These are phyloP conservation scores for Rhodocollybia butyracea DNA, from an alignment of 768 basidiomycete species.

Conservation along the genomic window DNA sequence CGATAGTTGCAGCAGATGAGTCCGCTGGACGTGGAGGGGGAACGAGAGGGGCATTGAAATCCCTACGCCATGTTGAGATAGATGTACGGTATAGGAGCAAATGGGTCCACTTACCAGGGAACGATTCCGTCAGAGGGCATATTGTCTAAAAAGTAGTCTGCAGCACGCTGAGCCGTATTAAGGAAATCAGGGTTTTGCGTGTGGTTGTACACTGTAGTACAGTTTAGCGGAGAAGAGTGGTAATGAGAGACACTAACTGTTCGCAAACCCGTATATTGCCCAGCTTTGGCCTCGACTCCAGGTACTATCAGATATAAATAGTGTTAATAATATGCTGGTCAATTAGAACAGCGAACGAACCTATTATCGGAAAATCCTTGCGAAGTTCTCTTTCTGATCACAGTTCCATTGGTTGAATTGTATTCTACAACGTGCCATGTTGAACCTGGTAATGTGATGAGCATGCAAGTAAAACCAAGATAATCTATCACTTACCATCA, in stretches of 20 bases:
- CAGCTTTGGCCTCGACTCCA: constrained; percentile 76
- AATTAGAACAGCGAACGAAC: constrained; percentile 13
- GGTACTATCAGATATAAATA: constrained; percentile 38
- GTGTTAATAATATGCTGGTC: background rate
- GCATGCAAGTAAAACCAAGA: background rate
- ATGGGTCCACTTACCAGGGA: constrained; percentile 49
- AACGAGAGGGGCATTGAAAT: constrained; percentile 59
- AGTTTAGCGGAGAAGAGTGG: background rate
- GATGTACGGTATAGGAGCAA: background rate
- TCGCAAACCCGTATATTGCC: constrained; percentile 69
- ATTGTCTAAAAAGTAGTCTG: constrained; percentile 56
- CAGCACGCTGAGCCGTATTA: constrained; percentile 55
- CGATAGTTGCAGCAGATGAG: constrained; percentile 67
- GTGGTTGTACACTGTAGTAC: constrained; percentile 50
- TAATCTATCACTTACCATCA: constrained; percentile 42
- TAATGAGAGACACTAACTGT: constrained; percentile 36
- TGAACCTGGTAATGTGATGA: constrained; percentile 28
- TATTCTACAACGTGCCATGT: constrained; percentile 67
- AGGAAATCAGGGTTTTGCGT: constrained; percentile 52
- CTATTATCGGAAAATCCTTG: constrained; percentile 60
- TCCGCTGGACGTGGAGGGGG: constrained; percentile 44
- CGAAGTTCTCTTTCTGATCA: constrained; percentile 52
- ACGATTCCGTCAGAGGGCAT: constrained; percentile 60
- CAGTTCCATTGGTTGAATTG: constrained; percentile 58
- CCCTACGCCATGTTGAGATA: constrained; percentile 39